These are phyloP conservation scores for Dipteronia sinensis DNA, from an alignment of 345 rosid genomes.

Conservation along the genomic window DNA sequence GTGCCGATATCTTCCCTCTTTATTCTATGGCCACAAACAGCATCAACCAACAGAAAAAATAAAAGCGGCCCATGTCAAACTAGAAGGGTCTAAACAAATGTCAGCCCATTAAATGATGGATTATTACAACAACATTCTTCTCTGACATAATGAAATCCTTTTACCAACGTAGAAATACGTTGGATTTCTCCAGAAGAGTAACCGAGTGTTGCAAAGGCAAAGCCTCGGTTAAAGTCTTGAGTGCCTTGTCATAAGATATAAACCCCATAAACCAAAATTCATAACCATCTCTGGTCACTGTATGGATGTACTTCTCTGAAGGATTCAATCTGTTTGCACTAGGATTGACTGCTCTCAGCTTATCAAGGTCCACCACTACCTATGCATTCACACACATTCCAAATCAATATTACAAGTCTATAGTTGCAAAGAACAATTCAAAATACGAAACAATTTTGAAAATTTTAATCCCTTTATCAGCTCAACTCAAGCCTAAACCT, in stretches of 20 bases:
- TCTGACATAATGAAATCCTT: background rate
- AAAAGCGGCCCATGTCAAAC: background rate
- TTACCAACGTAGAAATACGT: background rate
- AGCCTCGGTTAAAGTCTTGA: conserved; percentile 53
- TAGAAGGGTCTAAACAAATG: background rate
- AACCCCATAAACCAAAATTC: conserved; percentile 93
- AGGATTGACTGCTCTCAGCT: conserved; percentile 55
- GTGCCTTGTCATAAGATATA: conserved; percentile 73
- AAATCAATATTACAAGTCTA: conserved; percentile 3
- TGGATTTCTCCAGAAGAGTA: conserved; percentile 9
- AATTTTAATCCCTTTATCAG: background rate
- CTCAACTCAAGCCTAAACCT: background rate
- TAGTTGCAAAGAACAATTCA: conserved; percentile 1
- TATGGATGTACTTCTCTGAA: conserved; percentile 59
- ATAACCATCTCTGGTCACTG: conserved; percentile 59
- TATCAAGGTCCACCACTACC: conserved; percentile 68
- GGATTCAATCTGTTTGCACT: conserved; percentile 59
- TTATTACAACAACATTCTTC: conserved; percentile 11
- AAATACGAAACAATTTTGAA: background rate
- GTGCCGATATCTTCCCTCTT: no score
- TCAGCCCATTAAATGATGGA: background rate
- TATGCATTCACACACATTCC: conserved; percentile 24
- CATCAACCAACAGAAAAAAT: background rate
- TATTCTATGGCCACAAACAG: background rate
- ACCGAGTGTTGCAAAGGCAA: conserved; percentile 25